A percentile compares a stretch with the other conserved stretches of the same genome.
phyloP scores from a whole-genome alignment of 2,329 filamentous ascomycete species.

The Nemania serpens region DNA sequence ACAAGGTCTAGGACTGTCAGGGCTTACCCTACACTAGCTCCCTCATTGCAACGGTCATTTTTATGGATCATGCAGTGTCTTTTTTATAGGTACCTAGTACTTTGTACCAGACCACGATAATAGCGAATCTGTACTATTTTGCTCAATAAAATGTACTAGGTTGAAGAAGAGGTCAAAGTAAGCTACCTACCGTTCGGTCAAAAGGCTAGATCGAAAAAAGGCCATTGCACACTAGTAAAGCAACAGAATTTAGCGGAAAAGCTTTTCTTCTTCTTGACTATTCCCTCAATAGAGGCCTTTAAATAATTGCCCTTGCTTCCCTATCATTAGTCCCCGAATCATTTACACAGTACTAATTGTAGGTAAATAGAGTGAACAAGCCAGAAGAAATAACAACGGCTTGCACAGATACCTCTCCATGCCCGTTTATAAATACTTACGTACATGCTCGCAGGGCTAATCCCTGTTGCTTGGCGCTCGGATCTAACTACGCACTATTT shows the following conservation, averaged over 20 bases:
- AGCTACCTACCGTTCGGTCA: too few species aligned
- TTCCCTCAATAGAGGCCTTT: background rate
- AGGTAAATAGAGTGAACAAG: background rate
- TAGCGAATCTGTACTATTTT: background rate
- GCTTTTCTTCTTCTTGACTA: background rate
- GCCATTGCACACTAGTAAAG: background rate
- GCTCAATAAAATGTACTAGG: background rate
- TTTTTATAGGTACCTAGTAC: too few species aligned
- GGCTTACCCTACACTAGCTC: background rate
- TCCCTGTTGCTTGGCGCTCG: constrained; percentile 5
- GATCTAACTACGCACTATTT: background rate
- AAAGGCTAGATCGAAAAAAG: background rate
- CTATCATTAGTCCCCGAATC: background rate
- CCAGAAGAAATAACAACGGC: too few species aligned
- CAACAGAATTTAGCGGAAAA: background rate
- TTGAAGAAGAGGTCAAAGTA: background rate
- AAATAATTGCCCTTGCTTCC: background rate
- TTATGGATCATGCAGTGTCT: constrained; percentile 5
- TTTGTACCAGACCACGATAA: background rate
- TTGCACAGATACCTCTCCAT: too few species aligned
- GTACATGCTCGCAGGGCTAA: constrained; percentile 10
- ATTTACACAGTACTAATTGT: background rate
- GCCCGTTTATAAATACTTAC: constrained; percentile 17
- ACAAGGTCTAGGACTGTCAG: background rate
- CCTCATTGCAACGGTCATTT: background rate